Base-by-base conservation (phyloP, 768 basidiomycete genomes). In the Psilocybe cubensis region DNA sequence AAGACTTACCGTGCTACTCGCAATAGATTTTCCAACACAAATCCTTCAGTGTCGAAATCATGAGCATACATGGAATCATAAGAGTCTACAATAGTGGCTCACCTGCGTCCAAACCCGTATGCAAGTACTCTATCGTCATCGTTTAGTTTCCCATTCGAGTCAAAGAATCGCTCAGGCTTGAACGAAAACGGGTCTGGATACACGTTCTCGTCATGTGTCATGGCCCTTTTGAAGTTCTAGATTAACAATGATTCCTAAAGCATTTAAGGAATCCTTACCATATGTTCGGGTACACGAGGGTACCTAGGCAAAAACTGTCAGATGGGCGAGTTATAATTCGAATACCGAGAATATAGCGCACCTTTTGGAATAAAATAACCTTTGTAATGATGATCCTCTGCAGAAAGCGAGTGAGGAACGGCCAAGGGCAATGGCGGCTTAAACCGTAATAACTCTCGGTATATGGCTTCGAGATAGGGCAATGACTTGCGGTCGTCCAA, bases 101-200 rank as follows among this genome's bases (percentile, higher is more conserved):
- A 64, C 66, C 68, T 59, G n/a, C 66, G 60, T 11, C 66, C 67
- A 41, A 61, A 66, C 2, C 65, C 62, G 52, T 61, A 66, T 2
- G 60, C 62, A 6, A 57, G 43, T 12, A 52, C 38, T 12, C 46
- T 23, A n/a, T 59, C 45, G 35, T 64, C 57, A 12, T 57, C 44
- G 21, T 64, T 59, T 12, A 63, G 7, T 0, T 48, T 44, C 10
- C 58, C 63, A 1, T 52, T 40, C 23, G 55, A 23, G 4, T 58
- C 42, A 20, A 70, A 38, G 56, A 70, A 73, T 21, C 72, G 60
- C 25, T 72, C 70, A 4, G 72, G 72, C 4, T 66, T 66, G 60
- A 74, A 74, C 12, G 40, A 52, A 17, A 58, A 41, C 0, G 70
- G 65, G 3, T 72, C 66, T 2, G 58, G 60, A 38, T 66, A 74